phyloP scores from a whole-genome alignment of 2,329 filamentous ascomycete genomes.

The Leptographium lundbergii region DNA sequence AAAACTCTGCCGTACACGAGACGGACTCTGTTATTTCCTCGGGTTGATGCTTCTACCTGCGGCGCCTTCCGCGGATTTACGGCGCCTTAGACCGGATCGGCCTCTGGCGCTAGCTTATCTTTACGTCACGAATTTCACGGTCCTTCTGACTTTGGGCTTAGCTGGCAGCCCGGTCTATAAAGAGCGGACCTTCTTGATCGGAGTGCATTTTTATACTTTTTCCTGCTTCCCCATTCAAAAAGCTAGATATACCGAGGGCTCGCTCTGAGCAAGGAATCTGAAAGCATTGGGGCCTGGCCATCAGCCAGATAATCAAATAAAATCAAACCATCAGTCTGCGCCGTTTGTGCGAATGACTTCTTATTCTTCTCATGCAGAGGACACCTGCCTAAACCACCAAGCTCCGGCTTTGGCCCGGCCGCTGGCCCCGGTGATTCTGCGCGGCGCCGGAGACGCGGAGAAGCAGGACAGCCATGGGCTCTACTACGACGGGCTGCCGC shows the following conservation, averaged over 20 bases:
- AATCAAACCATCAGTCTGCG: not conserved
- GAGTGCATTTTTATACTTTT: no score
- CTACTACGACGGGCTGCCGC: not conserved
- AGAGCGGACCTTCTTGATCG: not conserved
- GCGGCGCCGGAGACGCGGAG: not conserved
- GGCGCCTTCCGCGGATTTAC: not conserved
- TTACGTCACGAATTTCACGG: not conserved
- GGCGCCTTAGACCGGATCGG: not conserved
- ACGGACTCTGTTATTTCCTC: not conserved
- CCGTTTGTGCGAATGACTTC: conserved; percentile 17
- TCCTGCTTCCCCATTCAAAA: not conserved
- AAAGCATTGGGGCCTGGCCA: not conserved
- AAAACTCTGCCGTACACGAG: not conserved
- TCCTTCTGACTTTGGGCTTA: not conserved
- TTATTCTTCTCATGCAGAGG: conserved; percentile 22
- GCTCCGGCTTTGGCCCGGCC: not conserved
- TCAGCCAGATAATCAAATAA: not conserved
- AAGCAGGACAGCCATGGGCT: not conserved
- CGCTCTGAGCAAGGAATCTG: not conserved
- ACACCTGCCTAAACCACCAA: conserved; percentile 26
- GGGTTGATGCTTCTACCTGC: not conserved
- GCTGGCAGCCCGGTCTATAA: not conserved
- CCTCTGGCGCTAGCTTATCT: not conserved
- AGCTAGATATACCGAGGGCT: conserved; percentile 1
- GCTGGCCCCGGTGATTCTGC: not conserved